These are phyloP conservation scores for Coccinonectria pachysandricola DNA, from an alignment of 2,329 filamentous ascomycete species.

Conservation along the genomic window DNA sequence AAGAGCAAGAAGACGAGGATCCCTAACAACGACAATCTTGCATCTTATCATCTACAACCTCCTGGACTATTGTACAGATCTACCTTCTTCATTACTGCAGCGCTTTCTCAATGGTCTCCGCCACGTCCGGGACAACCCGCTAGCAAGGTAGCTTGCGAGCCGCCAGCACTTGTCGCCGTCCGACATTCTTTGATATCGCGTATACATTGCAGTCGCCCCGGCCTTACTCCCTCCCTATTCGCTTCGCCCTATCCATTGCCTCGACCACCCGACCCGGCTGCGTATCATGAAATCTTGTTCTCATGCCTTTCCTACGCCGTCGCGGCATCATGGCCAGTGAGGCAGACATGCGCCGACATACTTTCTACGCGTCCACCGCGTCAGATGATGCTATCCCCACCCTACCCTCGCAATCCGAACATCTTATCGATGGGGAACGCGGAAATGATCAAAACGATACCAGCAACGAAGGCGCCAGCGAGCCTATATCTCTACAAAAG, in stretches of 20 bases:
- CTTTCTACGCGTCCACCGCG: conserved; percentile 24
- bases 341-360: conserved; percentile 46
- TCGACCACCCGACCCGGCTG: conserved; percentile 15
- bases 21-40: too few species aligned
- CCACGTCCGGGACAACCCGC: conserved; percentile 11
- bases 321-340: conserved; percentile 51
- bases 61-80: too few species aligned
- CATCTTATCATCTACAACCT: conserved; percentile 1
- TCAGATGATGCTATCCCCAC: conserved; percentile 17
- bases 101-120: conserved; percentile 15
- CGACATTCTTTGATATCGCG: conserved; percentile 7
- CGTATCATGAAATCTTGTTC: conserved; percentile 30
- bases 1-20: too few species aligned
- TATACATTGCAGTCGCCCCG: too few species aligned
- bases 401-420: conserved; percentile 13
- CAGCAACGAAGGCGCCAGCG: conserved; percentile 8
- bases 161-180: conserved; percentile 12
- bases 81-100: too few species aligned
- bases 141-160: conserved; percentile 18
- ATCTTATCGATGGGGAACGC: too few species aligned
- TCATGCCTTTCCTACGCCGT: conserved; percentile 52
- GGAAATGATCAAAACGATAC: too few species aligned
- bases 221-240: conserved; percentile 2
- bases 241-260: conserved; percentile 1
- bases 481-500: conserved; percentile 12